Conservation (phyloP, 176 grass and related monocot genomes). For the Elaeis guineensis region DNA sequence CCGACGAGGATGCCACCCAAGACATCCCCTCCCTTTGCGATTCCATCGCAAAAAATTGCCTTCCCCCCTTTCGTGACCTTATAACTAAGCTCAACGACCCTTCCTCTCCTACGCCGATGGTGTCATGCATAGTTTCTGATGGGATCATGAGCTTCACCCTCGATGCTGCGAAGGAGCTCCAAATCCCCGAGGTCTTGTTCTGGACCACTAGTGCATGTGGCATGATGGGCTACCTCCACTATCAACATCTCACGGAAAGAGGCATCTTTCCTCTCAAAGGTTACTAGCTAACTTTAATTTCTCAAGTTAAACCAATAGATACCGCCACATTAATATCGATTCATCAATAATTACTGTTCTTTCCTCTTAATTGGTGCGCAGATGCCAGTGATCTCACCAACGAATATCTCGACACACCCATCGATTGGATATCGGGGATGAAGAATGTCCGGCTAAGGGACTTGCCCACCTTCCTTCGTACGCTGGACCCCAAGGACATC, state of each 20-base stretch:
- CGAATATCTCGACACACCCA: background rate
- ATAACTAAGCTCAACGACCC: background rate
- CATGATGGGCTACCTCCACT: conserved; percentile 2
- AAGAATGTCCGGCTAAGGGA: conserved; percentile 10
- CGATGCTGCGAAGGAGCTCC: background rate
- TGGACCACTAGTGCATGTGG: conserved; percentile 8
- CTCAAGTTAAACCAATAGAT: too few relatives aligned
- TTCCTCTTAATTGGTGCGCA: background rate
- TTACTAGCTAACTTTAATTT: background rate
- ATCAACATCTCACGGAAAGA: background rate
- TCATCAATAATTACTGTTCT: background rate
- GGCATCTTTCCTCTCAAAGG: conserved; percentile 3
- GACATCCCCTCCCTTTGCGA: conserved; percentile 1
- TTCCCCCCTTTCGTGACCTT: background rate
- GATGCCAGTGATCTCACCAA: background rate
- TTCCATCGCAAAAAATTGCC: background rate
- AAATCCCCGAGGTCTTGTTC: background rate
- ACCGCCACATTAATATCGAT: too few relatives aligned
- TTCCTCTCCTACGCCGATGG: background rate
- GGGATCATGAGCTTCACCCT: conserved; percentile 9
- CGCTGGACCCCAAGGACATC: background rate
- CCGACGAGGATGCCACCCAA: background rate
- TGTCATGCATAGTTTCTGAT: conserved; percentile 3
- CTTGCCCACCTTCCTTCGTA: background rate
- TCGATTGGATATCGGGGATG: conserved; percentile 8